Conservation (phyloP, 306 rosid genomes). For the Fagus sylvatica region DNA sequence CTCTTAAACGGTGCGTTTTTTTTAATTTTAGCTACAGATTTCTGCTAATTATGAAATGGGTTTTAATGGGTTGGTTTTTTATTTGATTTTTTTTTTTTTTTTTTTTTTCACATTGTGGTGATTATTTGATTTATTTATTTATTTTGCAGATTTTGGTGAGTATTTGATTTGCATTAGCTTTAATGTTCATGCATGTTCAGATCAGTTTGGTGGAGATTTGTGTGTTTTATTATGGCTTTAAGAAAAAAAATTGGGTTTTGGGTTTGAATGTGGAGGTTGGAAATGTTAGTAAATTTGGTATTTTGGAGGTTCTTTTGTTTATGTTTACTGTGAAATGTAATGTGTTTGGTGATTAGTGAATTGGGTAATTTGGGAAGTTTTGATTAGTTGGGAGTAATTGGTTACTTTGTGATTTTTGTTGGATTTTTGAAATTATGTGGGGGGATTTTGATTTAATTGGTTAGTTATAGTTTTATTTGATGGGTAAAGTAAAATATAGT, state of each 20-base stretch:
- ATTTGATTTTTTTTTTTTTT: not conserved
- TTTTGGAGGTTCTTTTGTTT: not conserved
- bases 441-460: not conserved
- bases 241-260: not conserved
- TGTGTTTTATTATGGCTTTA: not conserved
- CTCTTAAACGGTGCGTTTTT: constrained; percentile 43
- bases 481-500: not conserved
- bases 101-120: constrained; percentile 8
- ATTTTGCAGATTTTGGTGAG: constrained; percentile 2
- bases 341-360: not conserved
- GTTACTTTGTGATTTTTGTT: not conserved
- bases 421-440: not conserved
- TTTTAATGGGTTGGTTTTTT: constrained; percentile 1
- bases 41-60: not conserved
- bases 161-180: not conserved
- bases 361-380: constrained; percentile 6
- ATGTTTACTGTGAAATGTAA: not conserved
- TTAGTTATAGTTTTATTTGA: not conserved
- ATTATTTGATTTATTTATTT: not conserved
- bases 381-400: not conserved
- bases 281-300: not conserved
- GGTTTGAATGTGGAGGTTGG: not conserved
- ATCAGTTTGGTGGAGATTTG: not conserved
- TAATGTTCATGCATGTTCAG: not conserved
- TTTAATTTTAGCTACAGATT: constrained; percentile 6